Conservation (phyloP, 2,329 filamentous ascomycete species). For the Bipolaris oryzae region DNA sequence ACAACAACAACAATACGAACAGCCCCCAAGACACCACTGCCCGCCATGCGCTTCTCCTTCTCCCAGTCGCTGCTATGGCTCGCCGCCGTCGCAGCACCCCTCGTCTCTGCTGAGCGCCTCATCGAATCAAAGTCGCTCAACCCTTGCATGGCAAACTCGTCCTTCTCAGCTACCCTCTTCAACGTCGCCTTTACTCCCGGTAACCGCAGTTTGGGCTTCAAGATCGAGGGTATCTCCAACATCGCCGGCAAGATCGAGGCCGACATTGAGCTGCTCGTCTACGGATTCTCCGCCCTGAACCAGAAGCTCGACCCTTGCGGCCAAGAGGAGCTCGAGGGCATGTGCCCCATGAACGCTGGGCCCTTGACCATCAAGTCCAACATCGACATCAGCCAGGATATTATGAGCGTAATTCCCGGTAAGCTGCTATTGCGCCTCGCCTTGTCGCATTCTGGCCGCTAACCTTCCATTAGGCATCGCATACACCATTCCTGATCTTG, state of each 20-base stretch:
- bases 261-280: conserved; percentile 76
- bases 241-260: conserved; percentile 83
- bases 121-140: conserved; percentile 85
- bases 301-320: conserved; percentile 77
- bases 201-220: conserved; percentile 74
- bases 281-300: conserved; percentile 76
- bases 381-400: conserved; percentile 61
- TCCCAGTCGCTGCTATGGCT: conserved; percentile 44
- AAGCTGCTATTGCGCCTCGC: conserved; percentile 28
- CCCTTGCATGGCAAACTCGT: conserved; percentile 81
- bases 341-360: conserved; percentile 90
- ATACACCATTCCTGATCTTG: conserved; percentile 88
- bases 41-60: conserved; percentile 45
- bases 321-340: conserved; percentile 66
- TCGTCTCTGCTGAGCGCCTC: conserved; percentile 60
- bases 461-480: conserved; percentile 67
- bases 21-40: conserved; percentile 10
- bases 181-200: conserved; percentile 78
- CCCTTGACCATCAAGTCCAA: conserved; percentile 79
- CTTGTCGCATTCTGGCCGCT: conserved; percentile 13
- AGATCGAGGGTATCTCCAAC: conserved; percentile 81
- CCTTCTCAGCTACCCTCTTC: conserved; percentile 89
- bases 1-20: no score
- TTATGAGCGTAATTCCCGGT: conserved; percentile 72
- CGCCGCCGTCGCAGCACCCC: conserved; percentile 49